Evolutionary conservation across 306 rosid species (phyloP).

Genomic region (Amphicarpaea edgeworthii): DNA sequence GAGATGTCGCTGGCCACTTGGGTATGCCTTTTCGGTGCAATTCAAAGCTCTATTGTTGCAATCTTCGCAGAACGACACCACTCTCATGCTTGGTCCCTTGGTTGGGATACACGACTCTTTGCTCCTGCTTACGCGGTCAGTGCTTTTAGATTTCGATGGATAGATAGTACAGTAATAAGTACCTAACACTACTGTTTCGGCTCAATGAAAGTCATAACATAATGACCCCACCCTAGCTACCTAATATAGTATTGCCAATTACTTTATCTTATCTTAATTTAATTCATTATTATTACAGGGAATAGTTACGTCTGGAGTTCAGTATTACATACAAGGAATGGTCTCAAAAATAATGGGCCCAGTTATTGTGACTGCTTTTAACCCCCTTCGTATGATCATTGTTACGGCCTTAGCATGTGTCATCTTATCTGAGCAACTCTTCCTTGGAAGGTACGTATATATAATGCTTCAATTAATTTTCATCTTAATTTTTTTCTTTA

Average conservation of each 20-base stretch:
- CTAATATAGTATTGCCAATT: background rate
- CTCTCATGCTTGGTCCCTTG: constrained; percentile 66
- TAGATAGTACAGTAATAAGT: background rate
- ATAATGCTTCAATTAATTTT: too few relatives aligned
- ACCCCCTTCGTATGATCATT: constrained; percentile 78
- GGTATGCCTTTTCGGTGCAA: constrained; percentile 73
- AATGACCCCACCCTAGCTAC: background rate
- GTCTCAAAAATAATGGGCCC: constrained; percentile 77
- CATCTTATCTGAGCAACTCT: constrained; percentile 70
- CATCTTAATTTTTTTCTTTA: background rate
- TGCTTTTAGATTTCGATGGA: constrained; percentile 6
- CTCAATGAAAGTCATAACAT: background rate
- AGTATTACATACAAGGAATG: constrained; percentile 77
- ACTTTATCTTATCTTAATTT: background rate
- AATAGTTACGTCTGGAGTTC: constrained; percentile 69
- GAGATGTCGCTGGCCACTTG: constrained; percentile 70
- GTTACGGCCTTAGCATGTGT: constrained; percentile 60
- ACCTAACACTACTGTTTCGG: background rate
- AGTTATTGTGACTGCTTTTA: constrained; percentile 84
- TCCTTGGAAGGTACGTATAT: constrained; percentile 83
- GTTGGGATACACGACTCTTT: constrained; percentile 66
- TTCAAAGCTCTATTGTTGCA: constrained; percentile 69
- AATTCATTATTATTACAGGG: constrained; percentile 64
- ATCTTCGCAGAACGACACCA: constrained; percentile 56
- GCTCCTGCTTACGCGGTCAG: constrained; percentile 75